Evolutionary conservation across 306 rosid species (phyloP).

Genomic region (Acmispon strigosus): DNA sequence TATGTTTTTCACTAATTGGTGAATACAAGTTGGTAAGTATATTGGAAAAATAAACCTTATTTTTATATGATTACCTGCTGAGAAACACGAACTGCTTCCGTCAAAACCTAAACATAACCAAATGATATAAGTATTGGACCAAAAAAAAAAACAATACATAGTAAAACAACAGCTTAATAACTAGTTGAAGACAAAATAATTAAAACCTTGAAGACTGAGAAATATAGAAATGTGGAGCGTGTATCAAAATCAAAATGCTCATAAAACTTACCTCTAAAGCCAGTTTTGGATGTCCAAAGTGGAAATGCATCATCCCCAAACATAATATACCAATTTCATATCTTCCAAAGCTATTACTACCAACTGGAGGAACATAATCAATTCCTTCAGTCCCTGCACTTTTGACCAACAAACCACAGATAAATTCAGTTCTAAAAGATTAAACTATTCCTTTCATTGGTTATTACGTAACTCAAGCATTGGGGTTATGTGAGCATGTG

Average conservation of each 20-base stretch:
- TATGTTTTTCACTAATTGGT: conserved; percentile 5
- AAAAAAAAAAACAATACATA: neutral
- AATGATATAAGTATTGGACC: conserved; percentile 13
- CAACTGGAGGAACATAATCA: conserved; percentile 67
- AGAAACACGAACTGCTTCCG: conserved; percentile 90
- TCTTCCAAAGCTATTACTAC: conserved; percentile 66
- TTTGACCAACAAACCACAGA: conserved; percentile 45
- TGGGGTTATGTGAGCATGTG: neutral
- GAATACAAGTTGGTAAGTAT: neutral
- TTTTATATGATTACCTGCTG: conserved; percentile 64
- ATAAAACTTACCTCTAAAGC: conserved; percentile 71
- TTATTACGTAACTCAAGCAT: conserved; percentile 6
- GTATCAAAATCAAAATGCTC: conserved; percentile 15
- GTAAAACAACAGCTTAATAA: conserved; percentile 6
- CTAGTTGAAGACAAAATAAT: neutral
- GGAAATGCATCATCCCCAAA: conserved; percentile 96
- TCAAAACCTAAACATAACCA: conserved; percentile 60
- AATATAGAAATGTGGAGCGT: neutral
- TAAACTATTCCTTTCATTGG: neutral
- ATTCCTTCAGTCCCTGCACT: conserved; percentile 99
- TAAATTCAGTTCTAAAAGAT: conserved; percentile 26
- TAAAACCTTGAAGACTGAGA: neutral
- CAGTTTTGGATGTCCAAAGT: conserved; percentile 89
- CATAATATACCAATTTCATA: conserved; percentile 80
- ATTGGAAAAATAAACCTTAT: neutral